These are phyloP conservation scores for Tulasnella sp. DNA, from an alignment of 768 basidiomycete species.

Conservation along the genomic window DNA sequence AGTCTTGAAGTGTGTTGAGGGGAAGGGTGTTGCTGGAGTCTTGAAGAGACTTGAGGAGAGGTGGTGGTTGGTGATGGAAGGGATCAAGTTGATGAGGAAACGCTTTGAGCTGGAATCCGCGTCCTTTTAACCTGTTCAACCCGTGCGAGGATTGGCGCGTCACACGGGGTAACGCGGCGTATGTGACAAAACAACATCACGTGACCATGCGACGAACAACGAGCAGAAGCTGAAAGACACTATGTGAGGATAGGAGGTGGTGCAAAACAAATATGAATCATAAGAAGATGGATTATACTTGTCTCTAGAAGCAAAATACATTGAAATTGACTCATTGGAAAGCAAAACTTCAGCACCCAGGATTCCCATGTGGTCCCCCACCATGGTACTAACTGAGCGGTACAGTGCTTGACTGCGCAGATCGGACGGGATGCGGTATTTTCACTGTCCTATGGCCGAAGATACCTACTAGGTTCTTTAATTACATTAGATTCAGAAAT, in stretches of 20 bases:
- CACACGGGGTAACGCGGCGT: background rate
- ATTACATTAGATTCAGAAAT: too few relatives aligned
- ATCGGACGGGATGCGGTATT: slow-evolving; percentile 18
- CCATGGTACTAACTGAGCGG: slow-evolving; percentile 15
- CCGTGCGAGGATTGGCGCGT: background rate
- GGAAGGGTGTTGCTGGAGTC: background rate
- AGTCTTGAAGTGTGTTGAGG: slow-evolving; percentile 22
- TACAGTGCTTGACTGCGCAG: slow-evolving; percentile 13
- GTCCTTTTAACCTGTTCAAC: slow-evolving; percentile 4
- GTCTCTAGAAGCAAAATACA: background rate
- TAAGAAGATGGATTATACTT: background rate
- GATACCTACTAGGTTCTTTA: background rate
- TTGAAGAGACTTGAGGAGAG: background rate
- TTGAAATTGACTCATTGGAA: background rate
- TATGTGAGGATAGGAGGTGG: background rate
- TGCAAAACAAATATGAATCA: background rate
- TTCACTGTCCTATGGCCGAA: slow-evolving; percentile 11
- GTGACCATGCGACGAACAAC: background rate
- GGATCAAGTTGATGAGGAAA: background rate
- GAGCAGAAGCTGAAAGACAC: background rate
- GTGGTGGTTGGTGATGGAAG: background rate
- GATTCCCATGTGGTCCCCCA: slow-evolving; percentile 15
- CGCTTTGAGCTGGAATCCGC: background rate
- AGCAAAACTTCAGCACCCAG: slow-evolving; percentile 8
- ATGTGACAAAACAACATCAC: slow-evolving; percentile 8